Evolutionary conservation across 768 basidiomycete species (phyloP).

Genomic region (Tephrocybe sp.): DNA sequence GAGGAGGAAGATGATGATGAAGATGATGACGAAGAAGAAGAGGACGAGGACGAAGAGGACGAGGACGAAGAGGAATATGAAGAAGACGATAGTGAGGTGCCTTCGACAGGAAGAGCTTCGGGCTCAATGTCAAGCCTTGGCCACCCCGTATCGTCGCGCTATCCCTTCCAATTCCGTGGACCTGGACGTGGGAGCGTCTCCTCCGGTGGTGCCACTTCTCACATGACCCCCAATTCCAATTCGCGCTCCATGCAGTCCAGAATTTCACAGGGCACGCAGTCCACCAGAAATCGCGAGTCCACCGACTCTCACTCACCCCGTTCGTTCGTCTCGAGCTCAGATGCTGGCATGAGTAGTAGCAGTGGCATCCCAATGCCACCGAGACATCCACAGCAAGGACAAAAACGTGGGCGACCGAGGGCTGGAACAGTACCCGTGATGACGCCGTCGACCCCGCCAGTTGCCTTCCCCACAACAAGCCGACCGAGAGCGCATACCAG

Average conservation of each 20-base stretch:
- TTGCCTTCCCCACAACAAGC: slow-evolving; percentile 27
- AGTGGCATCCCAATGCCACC: slow-evolving; percentile 43
- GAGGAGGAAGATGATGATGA: slow-evolving; percentile 32
- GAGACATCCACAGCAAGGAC: slow-evolving; percentile 32
- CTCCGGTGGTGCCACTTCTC: slow-evolving; percentile 41
- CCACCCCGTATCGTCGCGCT: slow-evolving; percentile 66
- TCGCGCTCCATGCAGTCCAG: slow-evolving; percentile 34
- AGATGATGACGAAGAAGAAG: slow-evolving; percentile 31
- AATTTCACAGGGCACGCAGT: slow-evolving; percentile 47
- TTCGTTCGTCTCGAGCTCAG: slow-evolving; percentile 33
- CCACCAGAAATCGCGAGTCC: slow-evolving; percentile 62
- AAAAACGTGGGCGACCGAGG: slow-evolving; percentile 26
- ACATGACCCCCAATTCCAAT: slow-evolving; percentile 31
- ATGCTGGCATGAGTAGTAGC: slow-evolving; percentile 33
- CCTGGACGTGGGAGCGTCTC: slow-evolving; percentile 42
- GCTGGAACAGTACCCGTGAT: slow-evolving; percentile 34
- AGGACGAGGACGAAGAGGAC: slow-evolving; percentile 26
- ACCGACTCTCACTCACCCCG: slow-evolving; percentile 57
- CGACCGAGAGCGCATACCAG: slow-evolving; percentile 13
- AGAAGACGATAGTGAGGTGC: slow-evolving; percentile 45
- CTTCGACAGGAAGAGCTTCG: slow-evolving; percentile 63
- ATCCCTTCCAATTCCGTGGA: slow-evolving; percentile 66
- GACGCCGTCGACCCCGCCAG: slow-evolving; percentile 17
- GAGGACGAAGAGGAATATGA: slow-evolving; percentile 33
- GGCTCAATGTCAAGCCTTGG: slow-evolving; percentile 86